A percentile compares a stretch with the other conserved stretches of the same genome.
Conservation (phyloP, 257 asterid genomes). For the Haberlea rhodopensis region DNA sequence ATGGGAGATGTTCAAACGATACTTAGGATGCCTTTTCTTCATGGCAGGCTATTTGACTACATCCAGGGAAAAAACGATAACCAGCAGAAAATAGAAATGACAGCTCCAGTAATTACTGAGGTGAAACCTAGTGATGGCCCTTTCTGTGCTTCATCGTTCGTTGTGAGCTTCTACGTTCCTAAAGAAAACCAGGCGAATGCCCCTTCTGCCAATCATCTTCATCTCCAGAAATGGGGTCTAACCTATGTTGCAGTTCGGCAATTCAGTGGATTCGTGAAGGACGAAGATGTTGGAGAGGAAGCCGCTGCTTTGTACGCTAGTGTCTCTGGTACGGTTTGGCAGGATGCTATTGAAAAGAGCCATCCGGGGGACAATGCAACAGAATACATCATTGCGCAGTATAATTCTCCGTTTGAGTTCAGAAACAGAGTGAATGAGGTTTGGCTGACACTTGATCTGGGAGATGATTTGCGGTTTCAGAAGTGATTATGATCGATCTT, state of each 20-base stretch:
- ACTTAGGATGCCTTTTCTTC: not conserved
- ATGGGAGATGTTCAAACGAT: not conserved
- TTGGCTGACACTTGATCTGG: conserved; percentile 61
- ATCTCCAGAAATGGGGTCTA: conserved; percentile 61
- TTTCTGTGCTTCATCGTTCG: conserved; percentile 68
- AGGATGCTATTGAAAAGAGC: conserved; percentile 47
- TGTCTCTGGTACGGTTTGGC: conserved; percentile 62
- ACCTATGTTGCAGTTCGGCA: conserved; percentile 67
- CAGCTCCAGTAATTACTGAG: conserved; percentile 72
- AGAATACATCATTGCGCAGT: conserved; percentile 64
- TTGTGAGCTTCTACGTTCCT: conserved; percentile 70
- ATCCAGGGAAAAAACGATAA: conserved; percentile 67
- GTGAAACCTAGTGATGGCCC: conserved; percentile 85
- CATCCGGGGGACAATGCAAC: conserved; percentile 38
- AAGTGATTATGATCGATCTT: not conserved
- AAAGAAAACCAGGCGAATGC: conserved; percentile 61
- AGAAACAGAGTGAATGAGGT: conserved; percentile 68
- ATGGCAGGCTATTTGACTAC: conserved; percentile 58
- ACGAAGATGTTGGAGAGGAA: conserved; percentile 50
- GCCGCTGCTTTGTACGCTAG: conserved; percentile 61
- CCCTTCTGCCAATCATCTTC: conserved; percentile 65
- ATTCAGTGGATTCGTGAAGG: conserved; percentile 63
- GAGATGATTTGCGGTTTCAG: conserved; percentile 22
- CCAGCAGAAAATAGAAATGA: conserved; percentile 67
- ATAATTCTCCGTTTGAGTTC: conserved; percentile 82